Conservation (phyloP, 202 grass and related monocot species). For the Panicum virgatum region DNA sequence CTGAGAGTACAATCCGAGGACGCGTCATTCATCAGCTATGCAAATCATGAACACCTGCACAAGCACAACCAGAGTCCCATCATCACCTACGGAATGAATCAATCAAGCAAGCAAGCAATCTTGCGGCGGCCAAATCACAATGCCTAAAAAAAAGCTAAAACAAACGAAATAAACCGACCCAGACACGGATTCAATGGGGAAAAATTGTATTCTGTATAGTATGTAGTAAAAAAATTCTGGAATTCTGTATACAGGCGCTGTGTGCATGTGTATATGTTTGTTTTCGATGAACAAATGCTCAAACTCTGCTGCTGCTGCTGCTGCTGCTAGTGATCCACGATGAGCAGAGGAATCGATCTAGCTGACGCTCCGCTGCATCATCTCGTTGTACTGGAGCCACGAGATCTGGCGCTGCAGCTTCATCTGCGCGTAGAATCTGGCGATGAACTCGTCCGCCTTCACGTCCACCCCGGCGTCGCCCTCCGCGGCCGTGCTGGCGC, state of each 20-base stretch:
- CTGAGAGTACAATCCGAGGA: neutral
- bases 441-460: slow-evolving; percentile 89
- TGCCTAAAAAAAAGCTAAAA: neutral
- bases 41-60: neutral
- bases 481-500: slow-evolving; percentile 1
- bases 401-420: slow-evolving; percentile 87
- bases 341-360: neutral
- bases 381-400: slow-evolving; percentile 69
- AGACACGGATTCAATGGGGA: neutral
- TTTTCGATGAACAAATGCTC: neutral
- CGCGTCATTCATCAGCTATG: neutral
- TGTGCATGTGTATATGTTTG: neutral
- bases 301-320: neutral
- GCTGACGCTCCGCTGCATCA: slow-evolving; percentile 65
- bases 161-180: neutral
- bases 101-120: neutral
- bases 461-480: slow-evolving; percentile 60
- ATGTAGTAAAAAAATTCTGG: neutral
- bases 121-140: neutral
- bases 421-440: slow-evolving; percentile 79
- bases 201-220: neutral
- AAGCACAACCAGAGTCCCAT: neutral
- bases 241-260: neutral
- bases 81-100: neutral
- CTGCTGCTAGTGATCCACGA: neutral